phyloP scores from a whole-genome alignment of 2,329 filamentous ascomycete species.

The Phyllosticta paracitricarpa region DNA sequence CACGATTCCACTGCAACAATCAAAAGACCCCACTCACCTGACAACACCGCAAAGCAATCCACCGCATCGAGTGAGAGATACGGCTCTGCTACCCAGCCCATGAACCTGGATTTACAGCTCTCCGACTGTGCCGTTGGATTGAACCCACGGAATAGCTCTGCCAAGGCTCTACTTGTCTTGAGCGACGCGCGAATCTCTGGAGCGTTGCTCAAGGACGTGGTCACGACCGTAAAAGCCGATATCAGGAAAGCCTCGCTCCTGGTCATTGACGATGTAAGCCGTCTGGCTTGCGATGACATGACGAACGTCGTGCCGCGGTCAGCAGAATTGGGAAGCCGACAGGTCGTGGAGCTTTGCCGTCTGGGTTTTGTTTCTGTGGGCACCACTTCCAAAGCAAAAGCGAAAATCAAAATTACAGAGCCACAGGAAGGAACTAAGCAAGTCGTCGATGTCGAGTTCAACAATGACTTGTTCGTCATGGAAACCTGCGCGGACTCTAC shows the following conservation, averaged over 20 bases:
- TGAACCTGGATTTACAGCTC: constrained; percentile 64
- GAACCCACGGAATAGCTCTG: constrained; percentile 64
- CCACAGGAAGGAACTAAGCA: constrained; percentile 50
- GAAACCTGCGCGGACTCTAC: constrained; percentile 97
- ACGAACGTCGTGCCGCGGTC: not conserved
- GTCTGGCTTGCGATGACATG: constrained; percentile 24
- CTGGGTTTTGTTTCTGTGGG: constrained; percentile 79
- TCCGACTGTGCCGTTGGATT: constrained; percentile 75
- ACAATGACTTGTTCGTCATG: constrained; percentile 76
- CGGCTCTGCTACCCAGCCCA: constrained; percentile 22
- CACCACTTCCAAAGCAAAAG: constrained; percentile 73
- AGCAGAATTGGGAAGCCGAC: constrained; percentile 24
- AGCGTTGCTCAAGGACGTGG: constrained; percentile 20
- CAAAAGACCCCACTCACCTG: constrained; percentile 51
- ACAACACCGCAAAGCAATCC: constrained; percentile 23
- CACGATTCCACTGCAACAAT: constrained; percentile 72
- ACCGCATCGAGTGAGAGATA: constrained; percentile 19
- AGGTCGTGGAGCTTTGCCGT: constrained; percentile 42
- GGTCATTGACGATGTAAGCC: constrained; percentile 64
- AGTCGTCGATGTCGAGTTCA: constrained; percentile 67
- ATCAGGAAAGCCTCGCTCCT: constrained; percentile 75
- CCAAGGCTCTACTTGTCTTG: constrained; percentile 70
- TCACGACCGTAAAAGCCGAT: constrained; percentile 56
- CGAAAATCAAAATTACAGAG: constrained; percentile 50
- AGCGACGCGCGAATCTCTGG: constrained; percentile 67